Evolutionary conservation across 1,139 yeast species (phyloP), one percentile per base, ranked within the genome.

Genomic region (Blastobotrys malaysiensis): DNA sequence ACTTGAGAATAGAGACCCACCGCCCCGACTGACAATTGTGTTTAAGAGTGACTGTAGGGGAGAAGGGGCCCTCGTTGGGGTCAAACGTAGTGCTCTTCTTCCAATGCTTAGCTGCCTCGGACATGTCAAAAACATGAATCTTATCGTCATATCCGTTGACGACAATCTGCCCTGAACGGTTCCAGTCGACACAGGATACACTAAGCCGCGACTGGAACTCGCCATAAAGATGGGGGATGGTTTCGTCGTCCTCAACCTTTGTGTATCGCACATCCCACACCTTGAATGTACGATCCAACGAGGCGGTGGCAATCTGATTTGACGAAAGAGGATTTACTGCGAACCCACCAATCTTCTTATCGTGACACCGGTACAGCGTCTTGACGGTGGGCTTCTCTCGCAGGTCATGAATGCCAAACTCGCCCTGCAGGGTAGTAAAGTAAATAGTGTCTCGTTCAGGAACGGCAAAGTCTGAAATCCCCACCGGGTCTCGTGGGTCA

Each of bases 11-110:
- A 1, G 96, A 85, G 0, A 93, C 96, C 99, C 99, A 93, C 59
- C 96, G 75, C 0, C 99, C 98, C 0, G 97, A 86, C 69, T 91
- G 96, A 71, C 98, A 93, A 64, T 91, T 91, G 68, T 93, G 98
- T 57, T 80, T 81, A 51, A 93, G 76, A 9, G 81, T 81, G 26
- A 80, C 77, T 43, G 77, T 67, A 0, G 96, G 95, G 11, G 63
- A 66, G 27, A 89, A 64, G 54, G 58, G 56, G 3, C 54, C 52
- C 52, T 62, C 53, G 55, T 57, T 57, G 58, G 59, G 52, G 63
- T 66, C 61, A 48, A 57, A 48, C 31, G 59, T 20, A 59, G 65
- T 24, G 54, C 59, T 54, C 9, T 57, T 53, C 13, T 52, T 52
- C 16, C 61, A 52, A 11, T 54, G 52, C 31, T 58, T 56, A 20